Evolutionary conservation across 805 yeast species (phyloP).

Genomic region (Wickerhamomyces pijperi): DNA sequence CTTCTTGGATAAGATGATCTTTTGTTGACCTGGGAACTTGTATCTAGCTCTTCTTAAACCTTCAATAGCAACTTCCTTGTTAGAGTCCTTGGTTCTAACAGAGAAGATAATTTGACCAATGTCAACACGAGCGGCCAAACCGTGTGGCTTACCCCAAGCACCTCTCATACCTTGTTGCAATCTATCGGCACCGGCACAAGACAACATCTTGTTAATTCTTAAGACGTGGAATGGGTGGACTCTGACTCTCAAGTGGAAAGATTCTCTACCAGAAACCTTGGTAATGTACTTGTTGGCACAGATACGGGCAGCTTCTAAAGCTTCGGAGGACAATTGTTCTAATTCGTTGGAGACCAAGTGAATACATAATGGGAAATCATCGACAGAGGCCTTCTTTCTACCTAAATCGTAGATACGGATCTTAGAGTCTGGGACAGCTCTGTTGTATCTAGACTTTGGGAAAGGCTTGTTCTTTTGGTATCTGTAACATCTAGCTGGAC

Average conservation of each 20-base stretch:
- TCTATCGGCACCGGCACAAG: constrained; percentile 99
- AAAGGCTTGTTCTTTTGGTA: constrained; percentile 99
- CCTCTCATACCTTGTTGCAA: constrained; percentile 99
- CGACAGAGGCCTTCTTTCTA: constrained; percentile 99
- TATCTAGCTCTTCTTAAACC: constrained; percentile 99
- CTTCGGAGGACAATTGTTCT: constrained; percentile 99
- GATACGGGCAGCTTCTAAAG: constrained; percentile 99
- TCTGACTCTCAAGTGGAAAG: constrained; percentile 99
- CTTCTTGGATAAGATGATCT: constrained; percentile 97
- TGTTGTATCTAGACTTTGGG: constrained; percentile 99
- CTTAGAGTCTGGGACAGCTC: constrained; percentile 99
- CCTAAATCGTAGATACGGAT: constrained; percentile 98
- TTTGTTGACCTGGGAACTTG: constrained; percentile 99
- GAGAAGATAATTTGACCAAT: constrained; percentile 98
- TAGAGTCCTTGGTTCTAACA: constrained; percentile 94
- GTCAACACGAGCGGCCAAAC: constrained; percentile 98
- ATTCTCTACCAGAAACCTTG: constrained; percentile 95
- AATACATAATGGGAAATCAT: constrained; percentile 96
- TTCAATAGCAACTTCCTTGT: constrained; percentile 96
- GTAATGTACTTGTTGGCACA: constrained; percentile 99
- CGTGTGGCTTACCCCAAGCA: constrained; percentile 99
- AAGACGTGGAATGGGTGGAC: constrained; percentile 99
- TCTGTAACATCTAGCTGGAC: constrained; percentile 99
- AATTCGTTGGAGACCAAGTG: constrained; percentile 98
- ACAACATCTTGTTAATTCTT: constrained; percentile 99